Evolutionary conservation across 306 rosid species (phyloP).

Genomic region (Casuarina equisetifolia): DNA sequence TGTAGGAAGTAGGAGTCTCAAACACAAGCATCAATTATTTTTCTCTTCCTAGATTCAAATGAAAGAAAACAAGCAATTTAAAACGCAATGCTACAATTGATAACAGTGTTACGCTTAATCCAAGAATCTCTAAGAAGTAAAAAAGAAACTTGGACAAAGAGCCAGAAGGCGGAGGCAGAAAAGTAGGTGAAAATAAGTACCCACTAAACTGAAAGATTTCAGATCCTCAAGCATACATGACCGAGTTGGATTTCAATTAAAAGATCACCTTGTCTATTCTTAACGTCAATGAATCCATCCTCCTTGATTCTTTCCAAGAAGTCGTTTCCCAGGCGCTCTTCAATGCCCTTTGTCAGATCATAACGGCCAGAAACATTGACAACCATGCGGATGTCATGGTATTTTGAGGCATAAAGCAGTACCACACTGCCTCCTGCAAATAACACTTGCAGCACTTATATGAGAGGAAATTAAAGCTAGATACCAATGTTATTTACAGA

Average conservation of each 20-base stretch:
- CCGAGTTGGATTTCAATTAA: conserved; percentile 6
- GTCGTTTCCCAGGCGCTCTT: conserved; percentile 53
- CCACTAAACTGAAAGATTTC: not conserved
- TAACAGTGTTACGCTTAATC: not conserved
- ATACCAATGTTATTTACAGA: no score
- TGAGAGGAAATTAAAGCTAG: not conserved
- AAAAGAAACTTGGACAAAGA: conserved; percentile 16
- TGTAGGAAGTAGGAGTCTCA: not conserved
- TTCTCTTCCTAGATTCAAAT: not conserved
- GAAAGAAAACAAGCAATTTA: not conserved
- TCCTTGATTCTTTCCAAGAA: conserved; percentile 54
- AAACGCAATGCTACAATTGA: not conserved
- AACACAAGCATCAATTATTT: not conserved
- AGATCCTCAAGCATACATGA: conserved; percentile 8
- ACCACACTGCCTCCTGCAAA: conserved; percentile 68
- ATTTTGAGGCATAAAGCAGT: conserved; percentile 70
- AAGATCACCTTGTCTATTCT: conserved; percentile 49
- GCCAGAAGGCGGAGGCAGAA: not conserved
- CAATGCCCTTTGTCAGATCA: conserved; percentile 53
- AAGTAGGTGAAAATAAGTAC: not conserved
- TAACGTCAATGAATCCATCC: conserved; percentile 67
- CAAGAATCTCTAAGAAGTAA: conserved; percentile 4
- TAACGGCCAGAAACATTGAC: conserved; percentile 79
- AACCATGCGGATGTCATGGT: conserved; percentile 54
- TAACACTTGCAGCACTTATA: conserved; percentile 1